Base-by-base conservation (phyloP, 148 eudicot genomes). In the Cornus controversa region DNA sequence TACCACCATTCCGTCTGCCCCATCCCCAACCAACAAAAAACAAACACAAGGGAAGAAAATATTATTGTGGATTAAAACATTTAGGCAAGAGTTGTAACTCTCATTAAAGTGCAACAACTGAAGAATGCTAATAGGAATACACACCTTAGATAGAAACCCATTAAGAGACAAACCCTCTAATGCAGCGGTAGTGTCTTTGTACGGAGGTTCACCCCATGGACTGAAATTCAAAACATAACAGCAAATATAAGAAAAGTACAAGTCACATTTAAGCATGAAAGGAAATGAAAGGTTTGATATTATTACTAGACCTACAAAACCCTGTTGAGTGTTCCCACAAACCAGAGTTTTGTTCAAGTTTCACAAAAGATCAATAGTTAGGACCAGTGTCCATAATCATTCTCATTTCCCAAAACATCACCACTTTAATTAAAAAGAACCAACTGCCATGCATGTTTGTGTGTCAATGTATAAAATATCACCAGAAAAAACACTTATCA, bases 131-230 rank as follows among this genome's bases (percentile, higher is more conserved):
- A 75, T 11, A 50, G 22, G 36, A 8, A 13, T 72, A 80, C 78
- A 22, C 75, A 87, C 91, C 91, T 84, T 81, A 29, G 88, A 85
- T n/a, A 88, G 85, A 74, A 88, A 88, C 26, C 84, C 88, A 70
- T 82, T 83, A 69, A 88, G 85, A 29, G 87, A 75, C 45, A 88
- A 57, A 20, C 84, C 85, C 34, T 82, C 87, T 70, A 82, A 26
- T 64, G 86, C 81, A 76, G 91, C 87, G 10, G 81, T 82, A 60
- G 85, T 85, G 78, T 83, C 85, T 70, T 78, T 85, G 63, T 85
- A 85, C 60, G 88, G 91, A 85, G 82, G 77, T 77, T 85, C 87
- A 76, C 80, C 85, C 88, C 88, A 88, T 31, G 91, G 91, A 82
- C 91, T 88, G 80, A 69, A 79, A 75, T 80, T 82, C 27, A 80